phyloP scores from a whole-genome alignment of 2,329 filamentous ascomycete species.

The Ascochyta lentis region DNA sequence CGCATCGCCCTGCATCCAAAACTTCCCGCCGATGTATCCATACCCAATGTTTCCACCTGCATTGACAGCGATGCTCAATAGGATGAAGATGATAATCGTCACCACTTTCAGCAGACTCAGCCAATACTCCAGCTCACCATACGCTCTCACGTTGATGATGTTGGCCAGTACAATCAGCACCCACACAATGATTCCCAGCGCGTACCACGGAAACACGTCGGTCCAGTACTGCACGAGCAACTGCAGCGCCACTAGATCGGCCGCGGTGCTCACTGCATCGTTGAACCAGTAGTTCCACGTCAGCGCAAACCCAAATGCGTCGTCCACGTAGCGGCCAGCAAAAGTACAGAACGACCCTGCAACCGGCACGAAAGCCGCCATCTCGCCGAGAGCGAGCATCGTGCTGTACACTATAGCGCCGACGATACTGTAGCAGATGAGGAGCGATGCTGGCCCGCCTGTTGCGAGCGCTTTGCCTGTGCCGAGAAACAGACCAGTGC shows the following conservation, averaged over 20 bases:
- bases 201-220: slow-evolving; percentile 42
- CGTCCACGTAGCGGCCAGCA: slow-evolving; percentile 56
- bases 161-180: slow-evolving; percentile 44
- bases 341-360: slow-evolving; percentile 41
- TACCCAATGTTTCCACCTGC: slow-evolving; percentile 33
- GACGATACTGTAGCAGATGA: slow-evolving; percentile 49
- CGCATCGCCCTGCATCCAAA: slow-evolving; percentile 71
- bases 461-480: slow-evolving; percentile 61
- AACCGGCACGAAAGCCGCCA: slow-evolving; percentile 48
- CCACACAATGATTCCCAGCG: slow-evolving; percentile 40
- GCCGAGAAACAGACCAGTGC: slow-evolving; percentile 66
- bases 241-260: slow-evolving; percentile 45
- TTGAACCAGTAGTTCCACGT: slow-evolving; percentile 46
- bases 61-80: slow-evolving; percentile 40
- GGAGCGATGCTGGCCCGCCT: slow-evolving; percentile 48
- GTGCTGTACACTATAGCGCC: slow-evolving; percentile 42
- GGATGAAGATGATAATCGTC: slow-evolving; percentile 45
- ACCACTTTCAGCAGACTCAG: slow-evolving; percentile 43
- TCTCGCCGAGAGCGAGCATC: slow-evolving; percentile 48
- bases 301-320: slow-evolving; percentile 63
- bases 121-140: slow-evolving; percentile 49
- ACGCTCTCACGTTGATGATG: slow-evolving; percentile 46
- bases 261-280: slow-evolving; percentile 42
- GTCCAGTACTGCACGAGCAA: slow-evolving; percentile 48
- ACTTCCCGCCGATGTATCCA: slow-evolving; percentile 62